Conservation (phyloP, 768 basidiomycete species). For the Lactifluus hygrophoroides region DNA sequence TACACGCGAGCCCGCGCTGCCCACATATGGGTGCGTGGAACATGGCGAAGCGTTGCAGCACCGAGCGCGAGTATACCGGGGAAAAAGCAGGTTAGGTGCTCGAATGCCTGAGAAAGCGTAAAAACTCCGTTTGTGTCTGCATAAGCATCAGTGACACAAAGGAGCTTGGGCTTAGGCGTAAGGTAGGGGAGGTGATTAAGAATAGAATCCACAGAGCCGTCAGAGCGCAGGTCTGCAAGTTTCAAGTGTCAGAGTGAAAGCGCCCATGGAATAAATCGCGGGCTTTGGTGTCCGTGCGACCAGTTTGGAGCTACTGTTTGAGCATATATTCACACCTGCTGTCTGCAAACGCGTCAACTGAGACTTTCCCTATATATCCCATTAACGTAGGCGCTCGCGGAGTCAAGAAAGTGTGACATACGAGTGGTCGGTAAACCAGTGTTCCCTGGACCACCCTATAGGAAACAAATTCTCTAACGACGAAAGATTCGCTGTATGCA, state of each 20-base stretch:
- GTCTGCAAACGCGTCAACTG: constrained; percentile 61
- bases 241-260: neutral
- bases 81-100: constrained; percentile 75
- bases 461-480: constrained; percentile 51
- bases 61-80: constrained; percentile 72
- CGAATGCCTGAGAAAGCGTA: constrained; percentile 42
- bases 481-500: constrained; percentile 34
- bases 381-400: neutral
- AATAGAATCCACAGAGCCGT: constrained; percentile 52
- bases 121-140: neutral
- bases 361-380: constrained; percentile 31
- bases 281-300: constrained; percentile 49
- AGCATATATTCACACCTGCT: constrained; percentile 75
- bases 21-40: constrained; percentile 57
- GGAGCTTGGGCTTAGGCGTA: constrained; percentile 52
- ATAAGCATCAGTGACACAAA: constrained; percentile 60
- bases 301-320: constrained; percentile 65
- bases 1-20: constrained; percentile 68
- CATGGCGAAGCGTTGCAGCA: constrained; percentile 49
- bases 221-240: constrained; percentile 45
- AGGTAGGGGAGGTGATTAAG: constrained; percentile 58
- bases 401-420: constrained; percentile 26
- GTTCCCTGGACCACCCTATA: constrained; percentile 41
- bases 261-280: constrained; percentile 35
- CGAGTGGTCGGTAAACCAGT: constrained; percentile 37